Conservation (phyloP, 441 rosid species). For the Syzygium malaccense region DNA sequence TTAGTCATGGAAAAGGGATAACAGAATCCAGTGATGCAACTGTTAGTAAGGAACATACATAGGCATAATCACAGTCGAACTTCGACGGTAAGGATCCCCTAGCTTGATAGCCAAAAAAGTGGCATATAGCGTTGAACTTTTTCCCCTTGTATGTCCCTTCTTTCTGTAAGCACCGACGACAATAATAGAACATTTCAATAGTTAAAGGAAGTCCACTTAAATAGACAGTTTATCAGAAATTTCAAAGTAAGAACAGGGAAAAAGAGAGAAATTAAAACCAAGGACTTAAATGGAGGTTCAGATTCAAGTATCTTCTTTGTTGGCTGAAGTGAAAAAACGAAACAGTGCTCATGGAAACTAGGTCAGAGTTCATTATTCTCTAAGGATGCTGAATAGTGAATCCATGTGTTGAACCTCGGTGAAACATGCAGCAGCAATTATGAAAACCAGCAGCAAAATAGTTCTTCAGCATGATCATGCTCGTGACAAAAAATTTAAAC, state of each 20-base stretch:
- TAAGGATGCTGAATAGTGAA: not conserved
- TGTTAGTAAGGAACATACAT: constrained; percentile 44
- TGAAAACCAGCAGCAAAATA: not conserved
- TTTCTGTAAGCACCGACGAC: constrained; percentile 47
- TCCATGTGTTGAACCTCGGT: not conserved
- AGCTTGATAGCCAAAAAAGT: constrained; percentile 99
- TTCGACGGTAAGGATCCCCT: constrained; percentile 97
- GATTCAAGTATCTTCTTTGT: not conserved
- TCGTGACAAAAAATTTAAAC: not conserved
- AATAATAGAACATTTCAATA: not conserved
- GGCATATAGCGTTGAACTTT: constrained; percentile 95
- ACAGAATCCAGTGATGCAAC: not conserved
- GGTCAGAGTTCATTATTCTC: not conserved
- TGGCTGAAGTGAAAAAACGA: not conserved
- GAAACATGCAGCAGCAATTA: not conserved
- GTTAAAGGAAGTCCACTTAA: not conserved
- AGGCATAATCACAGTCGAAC: constrained; percentile 95
- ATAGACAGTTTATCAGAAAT: not conserved
- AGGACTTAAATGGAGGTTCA: not conserved
- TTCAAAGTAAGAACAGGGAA: not conserved
- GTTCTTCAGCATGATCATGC: not conserved
- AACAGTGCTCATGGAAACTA: not conserved
- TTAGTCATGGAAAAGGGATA: not conserved
- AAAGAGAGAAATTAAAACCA: not conserved
- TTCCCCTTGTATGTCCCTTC: constrained; percentile 95